These are phyloP conservation scores for Aspergillus awamori DNA, from an alignment of 2,329 filamentous ascomycete species.

Conservation along the genomic window DNA sequence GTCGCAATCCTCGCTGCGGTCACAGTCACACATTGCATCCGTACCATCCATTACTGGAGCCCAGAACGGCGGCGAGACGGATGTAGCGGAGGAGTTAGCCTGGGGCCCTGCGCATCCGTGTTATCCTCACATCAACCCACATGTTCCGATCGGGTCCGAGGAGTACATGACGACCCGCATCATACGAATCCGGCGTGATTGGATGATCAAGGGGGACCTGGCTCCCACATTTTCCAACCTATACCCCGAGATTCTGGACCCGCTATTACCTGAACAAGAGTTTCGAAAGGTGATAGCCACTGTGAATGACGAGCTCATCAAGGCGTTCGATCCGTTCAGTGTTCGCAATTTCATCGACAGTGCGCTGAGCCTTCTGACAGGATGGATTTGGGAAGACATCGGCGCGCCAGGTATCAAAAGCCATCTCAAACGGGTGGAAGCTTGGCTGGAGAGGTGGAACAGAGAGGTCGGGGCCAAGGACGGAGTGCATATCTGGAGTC, in stretches of 20 bases:
- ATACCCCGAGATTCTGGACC: constrained; percentile 93
- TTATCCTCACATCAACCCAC: constrained; percentile 89
- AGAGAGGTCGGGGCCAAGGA: constrained; percentile 60
- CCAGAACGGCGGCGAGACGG: constrained; percentile 48
- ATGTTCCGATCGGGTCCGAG: constrained; percentile 76
- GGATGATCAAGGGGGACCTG: constrained; percentile 84
- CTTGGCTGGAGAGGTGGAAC: constrained; percentile 89
- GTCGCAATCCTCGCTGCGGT: constrained; percentile 46
- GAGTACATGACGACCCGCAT: constrained; percentile 80
- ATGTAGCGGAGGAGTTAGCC: constrained; percentile 70
- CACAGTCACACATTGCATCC: constrained; percentile 43
- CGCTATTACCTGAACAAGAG: constrained; percentile 79
- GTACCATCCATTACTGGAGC: constrained; percentile 42
- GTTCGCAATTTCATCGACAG: constrained; percentile 78
- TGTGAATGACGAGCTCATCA: constrained; percentile 75
- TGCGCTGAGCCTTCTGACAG: constrained; percentile 76
- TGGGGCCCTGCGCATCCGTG: constrained; percentile 96
- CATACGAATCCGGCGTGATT: constrained; percentile 88
- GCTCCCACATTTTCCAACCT: constrained; percentile 93
- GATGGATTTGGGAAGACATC: constrained; percentile 93
- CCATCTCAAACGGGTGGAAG: constrained; percentile 70
- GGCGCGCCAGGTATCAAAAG: constrained; percentile 76
- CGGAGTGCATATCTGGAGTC: constrained; percentile 72
- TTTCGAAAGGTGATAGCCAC: constrained; percentile 81
- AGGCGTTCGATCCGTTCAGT: constrained; percentile 78